Evolutionary conservation across 495 filamentous ascomycete genomes (phyloP), one percentile per base, ranked within the genome.

Genomic region (Poronia punctata): DNA sequence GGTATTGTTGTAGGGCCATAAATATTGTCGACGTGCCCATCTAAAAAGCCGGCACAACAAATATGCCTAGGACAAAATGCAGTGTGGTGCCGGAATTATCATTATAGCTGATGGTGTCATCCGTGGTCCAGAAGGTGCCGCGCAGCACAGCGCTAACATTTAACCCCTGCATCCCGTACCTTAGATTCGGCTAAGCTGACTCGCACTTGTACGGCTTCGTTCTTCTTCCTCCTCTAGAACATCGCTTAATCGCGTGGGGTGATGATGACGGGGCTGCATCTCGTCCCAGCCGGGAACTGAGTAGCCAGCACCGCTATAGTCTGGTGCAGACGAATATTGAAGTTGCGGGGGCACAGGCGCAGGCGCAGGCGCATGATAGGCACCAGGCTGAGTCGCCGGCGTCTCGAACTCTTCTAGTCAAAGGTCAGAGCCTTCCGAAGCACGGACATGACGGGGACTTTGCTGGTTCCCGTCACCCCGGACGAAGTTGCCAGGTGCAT

Each of bases 171-270:
- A n/a, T n/a, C n/a, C n/a, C n/a, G n/a, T n/a, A n/a, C n/a, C n/a
- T 63, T 43, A 70, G 26, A 57, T 56, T 18, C 67, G 65, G 48
- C 67, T 70, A 28, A 68, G 55, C 48, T 59, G 55, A 54, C 70
- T 74, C 4, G 68, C 62, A 34, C 71, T 75, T 3, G 74, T 75
- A 5, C 74, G 65, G 43, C 83, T 82, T 25, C 76, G 66, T 60
- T 89, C 84, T 40, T 95, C 83, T 50, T 85, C 80, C 28, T 79
- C 79, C 46, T 98, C 92, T 7, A 92, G 71, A 8, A 98, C 89
- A 68, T 98, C 92, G 56, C 92, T 96, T 41, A 98, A 65, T 38
- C 92, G 70, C 3, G 90, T 96, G 0, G 90, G 90, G 64, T 97
- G 92, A 53, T 95, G 89, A 65, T 96, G 92, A 34, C 89, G 72